Percentiles rank a stretch among this genome's conserved stretches.
These are phyloP conservation scores for Rhodosporidiobolus odoratus DNA, from an alignment of 768 basidiomycete species.

Conservation along the genomic window DNA sequence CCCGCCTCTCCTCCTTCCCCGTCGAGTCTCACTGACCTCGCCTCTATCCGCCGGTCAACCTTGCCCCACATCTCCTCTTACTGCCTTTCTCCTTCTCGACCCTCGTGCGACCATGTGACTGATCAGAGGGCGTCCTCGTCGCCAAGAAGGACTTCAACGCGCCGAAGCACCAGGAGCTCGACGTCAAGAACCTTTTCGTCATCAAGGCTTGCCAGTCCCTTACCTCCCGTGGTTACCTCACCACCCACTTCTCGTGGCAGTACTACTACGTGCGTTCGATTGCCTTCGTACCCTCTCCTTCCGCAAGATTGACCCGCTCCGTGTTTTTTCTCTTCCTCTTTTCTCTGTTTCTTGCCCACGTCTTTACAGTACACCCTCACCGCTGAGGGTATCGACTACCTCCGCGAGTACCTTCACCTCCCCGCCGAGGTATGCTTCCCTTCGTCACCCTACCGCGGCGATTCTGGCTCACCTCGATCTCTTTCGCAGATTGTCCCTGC, in stretches of 20 bases:
- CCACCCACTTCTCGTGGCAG: conserved; percentile 99
- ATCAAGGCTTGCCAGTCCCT: conserved; percentile 61
- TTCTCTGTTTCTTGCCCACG: neutral
- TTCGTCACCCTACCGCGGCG: conserved; percentile 5
- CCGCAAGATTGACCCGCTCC: neutral
- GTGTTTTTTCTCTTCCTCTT: neutral
- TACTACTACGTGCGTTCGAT: conserved; percentile 66
- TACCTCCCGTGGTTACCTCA: conserved; percentile 75
- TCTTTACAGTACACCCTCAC: conserved; percentile 78
- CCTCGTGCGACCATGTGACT: neutral
- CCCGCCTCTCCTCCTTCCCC: neutral
- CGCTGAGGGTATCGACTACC: conserved; percentile 92
- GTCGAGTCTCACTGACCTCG: neutral
- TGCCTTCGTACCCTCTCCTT: too few relatives aligned
- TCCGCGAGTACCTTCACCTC: conserved; percentile 69
- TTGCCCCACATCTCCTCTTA: neutral
- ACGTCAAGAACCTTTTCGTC: conserved; percentile 62
- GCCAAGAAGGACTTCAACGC: conserved; percentile 99
- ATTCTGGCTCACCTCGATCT: neutral
- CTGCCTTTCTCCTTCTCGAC: neutral
- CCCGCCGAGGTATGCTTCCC: conserved; percentile 41
- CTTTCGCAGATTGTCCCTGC: conserved; percentile 81
- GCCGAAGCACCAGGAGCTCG: conserved; percentile 82
- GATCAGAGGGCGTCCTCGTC: conserved; percentile 89
- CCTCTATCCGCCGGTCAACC: neutral